These are phyloP conservation scores for Irpex sp. DNA, from an alignment of 1,284 basidiomycete genomes.

Conservation along the genomic window DNA sequence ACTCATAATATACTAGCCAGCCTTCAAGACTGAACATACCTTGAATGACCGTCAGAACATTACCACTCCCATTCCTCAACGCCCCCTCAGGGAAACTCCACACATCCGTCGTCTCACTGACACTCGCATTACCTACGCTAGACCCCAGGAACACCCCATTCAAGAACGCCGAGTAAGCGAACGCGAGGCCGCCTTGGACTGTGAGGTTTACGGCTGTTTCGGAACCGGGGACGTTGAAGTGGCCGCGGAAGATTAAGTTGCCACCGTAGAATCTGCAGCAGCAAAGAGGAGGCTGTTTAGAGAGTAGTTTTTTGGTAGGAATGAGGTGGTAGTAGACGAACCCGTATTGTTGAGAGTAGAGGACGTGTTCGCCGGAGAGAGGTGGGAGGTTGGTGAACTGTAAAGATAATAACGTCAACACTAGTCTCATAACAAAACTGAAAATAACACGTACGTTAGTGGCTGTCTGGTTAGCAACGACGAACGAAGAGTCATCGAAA, in stretches of 20 bases:
- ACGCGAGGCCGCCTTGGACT: constrained; percentile 44
- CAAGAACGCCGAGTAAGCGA: constrained; percentile 46
- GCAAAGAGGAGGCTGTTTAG: no score
- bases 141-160: constrained; percentile 48
- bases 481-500: constrained; percentile 42
- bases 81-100: constrained; percentile 33
- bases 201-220: constrained; percentile 40
- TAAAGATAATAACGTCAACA: no score
- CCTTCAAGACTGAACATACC: constrained; percentile 21
- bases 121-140: constrained; percentile 35
- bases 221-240: constrained; percentile 39
- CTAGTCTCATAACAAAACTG: no score
- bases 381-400: constrained; percentile 45
- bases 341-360: constrained; percentile 50
- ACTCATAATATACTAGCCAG: neutral
- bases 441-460: constrained; percentile 32
- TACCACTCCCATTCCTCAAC: constrained; percentile 34
- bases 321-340: constrained; percentile 18
- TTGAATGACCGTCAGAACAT: constrained; percentile 45
- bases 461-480: constrained; percentile 33
- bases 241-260: constrained; percentile 46
- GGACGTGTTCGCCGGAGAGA: constrained; percentile 33
- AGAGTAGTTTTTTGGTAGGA: no score
- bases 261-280: constrained; percentile 37
- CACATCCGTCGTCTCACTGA: constrained; percentile 35